Percentiles rank a stretch among this genome's conserved stretches.
These are phyloP conservation scores for Coemansia sp. DNA, from an alignment of 192 early-diverging fungal species.

Conservation along the genomic window DNA sequence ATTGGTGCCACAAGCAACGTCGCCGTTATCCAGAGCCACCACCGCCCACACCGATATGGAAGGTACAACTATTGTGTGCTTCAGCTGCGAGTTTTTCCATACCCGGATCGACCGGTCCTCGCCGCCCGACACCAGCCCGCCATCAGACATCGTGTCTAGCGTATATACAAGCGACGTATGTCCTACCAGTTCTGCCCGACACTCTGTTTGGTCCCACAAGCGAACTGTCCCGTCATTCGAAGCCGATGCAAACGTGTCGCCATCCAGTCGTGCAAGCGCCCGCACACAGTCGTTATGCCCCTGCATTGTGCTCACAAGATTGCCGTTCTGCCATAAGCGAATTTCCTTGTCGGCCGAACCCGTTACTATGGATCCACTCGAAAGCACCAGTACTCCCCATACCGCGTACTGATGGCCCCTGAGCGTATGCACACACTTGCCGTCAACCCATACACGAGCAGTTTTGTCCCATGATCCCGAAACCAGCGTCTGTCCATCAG, in stretches of 20 bases:
- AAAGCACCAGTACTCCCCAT: constrained; percentile 83
- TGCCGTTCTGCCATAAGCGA: constrained; percentile 75
- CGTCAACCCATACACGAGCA: constrained; percentile 86
- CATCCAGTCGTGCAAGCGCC: constrained; percentile 62
- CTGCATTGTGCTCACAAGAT: constrained; percentile 58
- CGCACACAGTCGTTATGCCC: constrained; percentile 94
- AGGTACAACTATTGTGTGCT: constrained; percentile 82
- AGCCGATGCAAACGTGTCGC: constrained; percentile 76
- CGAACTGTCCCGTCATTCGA: constrained; percentile 88
- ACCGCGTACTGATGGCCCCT: constrained; percentile 80
- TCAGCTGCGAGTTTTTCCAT: constrained; percentile 72
- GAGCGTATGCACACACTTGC: constrained; percentile 65
- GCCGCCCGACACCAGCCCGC: constrained; percentile 83
- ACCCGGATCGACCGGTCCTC: constrained; percentile 89
- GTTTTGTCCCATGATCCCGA: constrained; percentile 99
- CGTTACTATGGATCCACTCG: constrained; percentile 71
- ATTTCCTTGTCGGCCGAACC: constrained; percentile 93
- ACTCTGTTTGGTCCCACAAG: constrained; percentile 68
- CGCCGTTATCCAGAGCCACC: constrained; percentile 69
- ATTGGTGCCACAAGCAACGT: constrained; percentile 79
- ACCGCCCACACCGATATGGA: constrained; percentile 93
- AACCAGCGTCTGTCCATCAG: constrained; percentile 65
- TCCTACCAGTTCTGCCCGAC: constrained; percentile 70
- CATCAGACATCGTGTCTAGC: constrained; percentile 64
- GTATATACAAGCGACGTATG: constrained; percentile 95